Evolutionary conservation across 164 flowering plant species (phyloP).

Genomic region (Aristolochia californica): DNA sequence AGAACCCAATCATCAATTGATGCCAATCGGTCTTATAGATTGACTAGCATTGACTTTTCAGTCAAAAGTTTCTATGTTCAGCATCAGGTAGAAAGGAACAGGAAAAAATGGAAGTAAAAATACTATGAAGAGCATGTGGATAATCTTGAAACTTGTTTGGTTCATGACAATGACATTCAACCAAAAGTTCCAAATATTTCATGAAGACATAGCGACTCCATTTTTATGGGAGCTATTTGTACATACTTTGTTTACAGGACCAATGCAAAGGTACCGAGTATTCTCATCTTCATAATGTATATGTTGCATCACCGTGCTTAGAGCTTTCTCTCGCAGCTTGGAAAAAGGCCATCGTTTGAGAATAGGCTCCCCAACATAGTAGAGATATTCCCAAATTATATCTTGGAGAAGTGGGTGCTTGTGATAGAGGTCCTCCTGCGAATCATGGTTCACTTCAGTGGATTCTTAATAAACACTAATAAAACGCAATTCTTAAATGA

Average conservation of each 20-base stretch:
- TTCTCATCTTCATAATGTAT: constrained; percentile 30
- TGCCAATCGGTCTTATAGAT: too few relatives aligned
- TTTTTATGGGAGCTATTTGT: too few relatives aligned
- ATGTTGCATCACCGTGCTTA: constrained; percentile 18
- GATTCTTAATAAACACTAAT: too few relatives aligned
- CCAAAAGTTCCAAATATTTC: not conserved
- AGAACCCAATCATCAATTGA: too few relatives aligned
- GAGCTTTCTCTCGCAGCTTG: constrained; percentile 25
- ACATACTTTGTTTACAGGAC: constrained; percentile 27
- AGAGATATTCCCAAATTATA: constrained; percentile 24
- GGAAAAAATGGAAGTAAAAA: too few relatives aligned
- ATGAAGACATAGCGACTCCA: too few relatives aligned
- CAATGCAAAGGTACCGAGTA: constrained; percentile 24
- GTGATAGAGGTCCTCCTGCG: constrained; percentile 35
- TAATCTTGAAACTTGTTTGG: too few relatives aligned
- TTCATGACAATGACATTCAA: not conserved
- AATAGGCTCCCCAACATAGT: constrained; percentile 24
- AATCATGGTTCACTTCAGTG: not conserved
- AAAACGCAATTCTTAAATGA: too few relatives aligned
- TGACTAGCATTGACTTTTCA: too few relatives aligned
- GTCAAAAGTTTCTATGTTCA: too few relatives aligned
- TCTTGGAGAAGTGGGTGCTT: constrained; percentile 30
- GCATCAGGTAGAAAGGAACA: too few relatives aligned
- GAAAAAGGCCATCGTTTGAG: constrained; percentile 24
- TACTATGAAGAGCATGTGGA: too few relatives aligned